Conservation (phyloP, 192 early-diverging fungal genomes). For the Podila horticola region DNA sequence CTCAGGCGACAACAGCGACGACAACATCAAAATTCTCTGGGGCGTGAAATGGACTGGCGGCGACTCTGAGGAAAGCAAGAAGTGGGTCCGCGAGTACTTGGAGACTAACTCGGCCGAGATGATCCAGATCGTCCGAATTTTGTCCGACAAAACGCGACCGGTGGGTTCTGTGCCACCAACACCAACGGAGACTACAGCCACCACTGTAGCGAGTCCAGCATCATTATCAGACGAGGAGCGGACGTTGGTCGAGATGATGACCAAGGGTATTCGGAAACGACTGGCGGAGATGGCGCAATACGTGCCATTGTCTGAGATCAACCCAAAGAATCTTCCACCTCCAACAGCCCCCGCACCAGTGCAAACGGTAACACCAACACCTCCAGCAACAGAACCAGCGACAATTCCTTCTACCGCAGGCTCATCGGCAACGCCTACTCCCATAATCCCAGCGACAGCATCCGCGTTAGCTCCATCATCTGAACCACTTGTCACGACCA, state of each 20-base stretch:
- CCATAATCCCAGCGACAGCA: not conserved
- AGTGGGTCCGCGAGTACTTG: conserved; percentile 47
- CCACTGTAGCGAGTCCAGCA: not conserved
- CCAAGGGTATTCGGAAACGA: conserved; percentile 24
- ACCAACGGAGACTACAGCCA: not conserved
- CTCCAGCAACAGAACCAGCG: not conserved
- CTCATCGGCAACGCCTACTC: not conserved
- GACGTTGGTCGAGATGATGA: conserved; percentile 5
- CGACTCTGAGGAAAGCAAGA: conserved; percentile 35
- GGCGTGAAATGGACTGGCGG: conserved; percentile 34
- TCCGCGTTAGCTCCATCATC: not conserved
- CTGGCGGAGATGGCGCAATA: conserved; percentile 42
- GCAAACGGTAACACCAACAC: not conserved
- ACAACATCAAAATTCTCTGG: conserved; percentile 18
- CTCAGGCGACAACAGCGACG: not conserved
- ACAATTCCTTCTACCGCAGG: not conserved
- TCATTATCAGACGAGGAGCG: conserved; percentile 14
- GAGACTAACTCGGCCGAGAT: conserved; percentile 37
- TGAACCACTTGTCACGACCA: not conserved
- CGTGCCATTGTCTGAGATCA: conserved; percentile 38
- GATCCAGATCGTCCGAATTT: conserved; percentile 6
- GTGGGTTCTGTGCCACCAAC: not conserved
- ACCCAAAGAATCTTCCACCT: conserved; percentile 32
- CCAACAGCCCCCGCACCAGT: conserved; percentile 6
- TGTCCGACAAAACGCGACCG: conserved; percentile 5